Percentiles rank a stretch among this genome's conserved stretches.
These are phyloP conservation scores for Omphalotus guepiniiformis DNA, from an alignment of 768 basidiomycete genomes.

Conservation along the genomic window DNA sequence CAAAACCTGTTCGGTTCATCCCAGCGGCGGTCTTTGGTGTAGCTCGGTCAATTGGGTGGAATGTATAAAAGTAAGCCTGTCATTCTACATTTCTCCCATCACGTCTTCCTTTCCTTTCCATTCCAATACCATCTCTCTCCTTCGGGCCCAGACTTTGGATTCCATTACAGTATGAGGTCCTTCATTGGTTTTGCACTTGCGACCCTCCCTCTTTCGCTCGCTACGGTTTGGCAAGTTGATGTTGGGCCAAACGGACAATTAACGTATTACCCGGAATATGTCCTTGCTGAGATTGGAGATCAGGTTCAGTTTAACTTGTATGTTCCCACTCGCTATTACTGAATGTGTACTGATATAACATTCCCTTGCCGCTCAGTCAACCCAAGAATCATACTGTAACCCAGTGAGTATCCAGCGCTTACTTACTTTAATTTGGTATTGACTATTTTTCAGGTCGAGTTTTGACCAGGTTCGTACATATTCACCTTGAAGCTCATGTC, in stretches of 20 bases:
- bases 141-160: too few relatives aligned
- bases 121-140: too few relatives aligned
- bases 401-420: constrained; percentile 17
- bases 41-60: too few relatives aligned
- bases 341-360: constrained; percentile 42
- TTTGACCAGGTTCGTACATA: constrained; percentile 31
- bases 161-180: too few relatives aligned
- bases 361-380: constrained; percentile 30
- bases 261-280: constrained; percentile 28
- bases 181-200: constrained; percentile 11
- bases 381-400: constrained; percentile 49
- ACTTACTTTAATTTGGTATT: not conserved
- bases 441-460: constrained; percentile 22
- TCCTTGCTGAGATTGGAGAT: constrained; percentile 42
- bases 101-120: too few relatives aligned
- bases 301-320: constrained; percentile 45
- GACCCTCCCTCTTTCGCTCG: constrained; percentile 25
- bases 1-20: too few relatives aligned
- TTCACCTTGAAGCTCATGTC: constrained; percentile 18
- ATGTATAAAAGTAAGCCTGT: too few relatives aligned
- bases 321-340: constrained; percentile 27
- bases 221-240: constrained; percentile 26
- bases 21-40: too few relatives aligned
- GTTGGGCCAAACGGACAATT: constrained; percentile 32
- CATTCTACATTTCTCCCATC: too few relatives aligned